Base-by-base conservation (phyloP, 768 basidiomycete genomes). In the Lactifluus echinatus region DNA sequence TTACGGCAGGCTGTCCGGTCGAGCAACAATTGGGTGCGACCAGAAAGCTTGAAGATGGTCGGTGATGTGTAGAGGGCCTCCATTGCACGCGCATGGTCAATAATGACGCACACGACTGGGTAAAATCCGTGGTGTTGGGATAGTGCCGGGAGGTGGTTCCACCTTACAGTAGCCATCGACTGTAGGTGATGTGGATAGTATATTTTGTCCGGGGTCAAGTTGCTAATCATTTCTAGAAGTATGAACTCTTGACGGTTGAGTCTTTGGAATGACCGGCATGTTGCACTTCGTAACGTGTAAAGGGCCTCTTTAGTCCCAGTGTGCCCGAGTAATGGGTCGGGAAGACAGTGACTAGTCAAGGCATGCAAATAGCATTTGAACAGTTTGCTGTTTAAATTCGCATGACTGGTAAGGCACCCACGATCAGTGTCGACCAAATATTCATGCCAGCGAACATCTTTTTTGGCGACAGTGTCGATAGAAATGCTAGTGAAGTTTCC, bases 271-370 rank as follows among this genome's bases (percentile, higher is more conserved):
- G 79, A 77, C 31, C 59, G 66, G 36, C 66, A 73, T 8, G 66
- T 57, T 6, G 74, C 72, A 0, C 75, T 75, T 11, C 57, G 57
- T 24, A 80, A 65, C 43, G 73, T 63, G 47, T 67, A 61, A 19
- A 79, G 61, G 0, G 78, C 77, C 45, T 78, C 71, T 39, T 76
- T 72, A 1, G 73, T 72, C 3, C 79, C 79, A 0, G 74, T 75
- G 8, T 72, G 72, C 17, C 63, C 61, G 0, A 73, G 76, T 19
- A 80, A 66, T 3, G 76, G 75, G 64, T 80, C 79, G 11, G 69
- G 67, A 15, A 74, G 64, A 45, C 70, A 71, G 43, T 73, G 70
- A n/a, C 73, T 73, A 2, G 72, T 78, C 2, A 77, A 55, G 17
- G 75, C 74, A 43, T 81, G 79, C 15, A 81, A 67, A 50, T 76